Evolutionary conservation across 2,329 filamentous ascomycete species (phyloP).

Genomic region (Hawksworthiomyces lignivorus): DNA sequence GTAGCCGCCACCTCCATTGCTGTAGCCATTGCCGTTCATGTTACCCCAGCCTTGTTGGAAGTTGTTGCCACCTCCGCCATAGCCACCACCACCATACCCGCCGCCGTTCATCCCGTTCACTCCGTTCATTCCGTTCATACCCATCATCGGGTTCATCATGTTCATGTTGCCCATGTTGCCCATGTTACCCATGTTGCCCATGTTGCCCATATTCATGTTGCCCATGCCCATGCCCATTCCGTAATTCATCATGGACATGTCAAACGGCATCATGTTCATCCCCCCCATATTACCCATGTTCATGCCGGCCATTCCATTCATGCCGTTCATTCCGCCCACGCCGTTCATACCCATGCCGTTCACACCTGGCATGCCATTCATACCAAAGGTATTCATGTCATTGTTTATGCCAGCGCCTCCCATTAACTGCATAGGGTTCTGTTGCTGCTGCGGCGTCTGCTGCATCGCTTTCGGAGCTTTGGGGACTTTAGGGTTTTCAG

Average conservation of each 20-base stretch:
- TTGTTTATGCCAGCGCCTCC: conserved; percentile 38
- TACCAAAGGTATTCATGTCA: conserved; percentile 27
- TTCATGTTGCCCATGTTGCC: conserved; percentile 21
- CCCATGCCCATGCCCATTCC: conserved; percentile 25
- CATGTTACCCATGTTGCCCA: conserved; percentile 17
- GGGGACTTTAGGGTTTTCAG: conserved; percentile 56
- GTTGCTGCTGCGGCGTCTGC: conserved; percentile 38
- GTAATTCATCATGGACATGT: conserved; percentile 19
- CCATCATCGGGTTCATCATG: conserved; percentile 27
- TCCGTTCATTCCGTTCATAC: conserved; percentile 22
- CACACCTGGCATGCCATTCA: conserved; percentile 27
- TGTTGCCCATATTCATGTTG: conserved; percentile 22
- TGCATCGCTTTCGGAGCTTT: conserved; percentile 61
- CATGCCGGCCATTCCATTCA: conserved; percentile 23
- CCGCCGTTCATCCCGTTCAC: conserved; percentile 21
- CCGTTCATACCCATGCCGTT: conserved; percentile 7
- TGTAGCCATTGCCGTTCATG: conserved; percentile 20
- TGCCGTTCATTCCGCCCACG: conserved; percentile 26
- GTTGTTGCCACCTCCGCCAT: not conserved
- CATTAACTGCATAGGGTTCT: conserved; percentile 35
- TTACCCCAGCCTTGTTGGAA: conserved; percentile 11
- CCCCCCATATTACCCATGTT: conserved; percentile 39
- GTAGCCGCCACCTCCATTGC: conserved; percentile 10
- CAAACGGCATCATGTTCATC: conserved; percentile 5
- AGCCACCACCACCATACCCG: conserved; percentile 3